Base-by-base conservation (phyloP, 495 filamentous ascomycete genomes). In the Penicillium herquei region DNA sequence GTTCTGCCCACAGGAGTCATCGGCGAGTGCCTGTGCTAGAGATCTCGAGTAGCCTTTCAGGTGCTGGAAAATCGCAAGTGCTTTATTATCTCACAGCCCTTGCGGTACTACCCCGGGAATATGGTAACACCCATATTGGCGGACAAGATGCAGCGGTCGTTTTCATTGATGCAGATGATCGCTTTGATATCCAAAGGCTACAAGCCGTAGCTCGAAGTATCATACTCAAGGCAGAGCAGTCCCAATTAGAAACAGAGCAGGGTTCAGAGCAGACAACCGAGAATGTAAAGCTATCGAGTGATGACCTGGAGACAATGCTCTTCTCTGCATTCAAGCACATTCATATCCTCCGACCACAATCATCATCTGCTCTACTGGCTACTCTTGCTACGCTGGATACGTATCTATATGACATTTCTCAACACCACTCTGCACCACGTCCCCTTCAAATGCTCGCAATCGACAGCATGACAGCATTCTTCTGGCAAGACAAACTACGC, bases 111-210 rank as follows among this genome's bases (percentile, higher is more conserved):
- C 80, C 87, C 2, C 39, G 70, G 1, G 65, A 67, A 3, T 63
- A 67, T 43, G 55, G 69, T 3, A 66, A 61, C n/a, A 30, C 68
- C 17, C 17, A 51, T 5, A 47, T 80, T 4, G 53, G 62, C 34
- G 85, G 83, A n/a, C 76, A 80, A 31, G 66, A 71, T 21, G 80
- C 82, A 14, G 78, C 88, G 2, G 78, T 92, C 3, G 78, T 87
- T 4, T 72, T 92, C 31, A 63, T 96, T 21, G 92, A 96, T 59
- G 76, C 85, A 0, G 85, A 90, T 41, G 77, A 78, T 39, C 79
- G 80, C 0, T 91, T 96, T 57, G 81, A 86, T 32, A 74, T 84
- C 10, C 65, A 78, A 12, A 78, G 84, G 10, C 75, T 94, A 0
- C 72, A 62, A 0, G 53, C 65, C 10, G 66, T 84, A 14, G 65